A percentile compares a stretch with the other conserved stretches of the same genome.
Conservation (phyloP, 2,329 filamentous ascomycete genomes). For the Myriosclerotinia curreyana region DNA sequence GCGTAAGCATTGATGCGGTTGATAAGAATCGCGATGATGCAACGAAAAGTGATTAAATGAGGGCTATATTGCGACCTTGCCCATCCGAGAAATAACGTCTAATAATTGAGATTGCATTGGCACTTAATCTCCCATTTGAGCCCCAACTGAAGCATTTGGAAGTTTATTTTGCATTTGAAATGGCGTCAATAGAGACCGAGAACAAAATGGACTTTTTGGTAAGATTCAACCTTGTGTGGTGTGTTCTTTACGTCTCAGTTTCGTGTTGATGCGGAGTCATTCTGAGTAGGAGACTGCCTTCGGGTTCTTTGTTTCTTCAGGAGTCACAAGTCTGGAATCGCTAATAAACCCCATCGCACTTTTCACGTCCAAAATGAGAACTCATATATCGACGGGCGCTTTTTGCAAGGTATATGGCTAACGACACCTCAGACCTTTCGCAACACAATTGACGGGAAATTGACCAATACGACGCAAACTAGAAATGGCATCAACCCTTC, state of each 20-base stretch:
- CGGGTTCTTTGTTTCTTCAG: no score
- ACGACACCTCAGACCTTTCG: slow-evolving; percentile 6
- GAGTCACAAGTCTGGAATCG: no score
- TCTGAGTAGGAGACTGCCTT: neutral
- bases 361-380: neutral
- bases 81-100: neutral
- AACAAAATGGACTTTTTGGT: slow-evolving; percentile 1
- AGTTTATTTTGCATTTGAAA: neutral
- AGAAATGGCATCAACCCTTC: slow-evolving; percentile 24
- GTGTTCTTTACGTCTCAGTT: neutral
- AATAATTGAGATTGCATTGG: neutral
- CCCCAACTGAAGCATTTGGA: no score
- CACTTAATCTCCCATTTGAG: neutral
- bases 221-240: neutral
- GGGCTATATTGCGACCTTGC: neutral
- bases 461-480: slow-evolving; percentile 6
- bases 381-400: neutral
- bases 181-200: neutral
- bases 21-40: neutral
- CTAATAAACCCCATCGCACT: neutral
- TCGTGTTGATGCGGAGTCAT: neutral
- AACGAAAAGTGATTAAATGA: neutral
- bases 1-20: neutral
- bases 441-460: slow-evolving; percentile 19
- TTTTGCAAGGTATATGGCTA: neutral